Evolutionary conservation across 495 filamentous ascomycete genomes (phyloP).

Genomic region (Aspergillus mulundensis): DNA sequence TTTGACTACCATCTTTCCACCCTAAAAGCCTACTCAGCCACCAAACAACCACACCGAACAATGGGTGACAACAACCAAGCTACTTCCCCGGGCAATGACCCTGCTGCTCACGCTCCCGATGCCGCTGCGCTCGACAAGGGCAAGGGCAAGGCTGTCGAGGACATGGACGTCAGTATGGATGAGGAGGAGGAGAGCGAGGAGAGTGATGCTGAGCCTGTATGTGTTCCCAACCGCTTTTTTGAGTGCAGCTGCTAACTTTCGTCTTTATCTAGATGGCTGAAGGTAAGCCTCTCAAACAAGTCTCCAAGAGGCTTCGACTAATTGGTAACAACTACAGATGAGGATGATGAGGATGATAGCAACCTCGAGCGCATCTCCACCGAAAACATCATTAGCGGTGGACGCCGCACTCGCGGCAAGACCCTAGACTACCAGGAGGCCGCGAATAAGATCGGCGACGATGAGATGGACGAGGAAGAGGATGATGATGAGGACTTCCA

Average conservation of each 20-base stretch:
- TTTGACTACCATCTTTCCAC: neutral
- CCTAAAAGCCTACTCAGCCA: neutral
- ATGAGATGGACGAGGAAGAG: conserved; percentile 50
- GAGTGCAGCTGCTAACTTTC: neutral
- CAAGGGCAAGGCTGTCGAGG: conserved; percentile 61
- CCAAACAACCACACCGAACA: conserved; percentile 14
- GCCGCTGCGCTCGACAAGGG: conserved; percentile 41
- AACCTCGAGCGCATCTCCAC: conserved; percentile 87
- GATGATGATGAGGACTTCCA: conserved; percentile 68
- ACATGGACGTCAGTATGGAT: conserved; percentile 59
- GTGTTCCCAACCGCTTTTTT: conserved; percentile 14
- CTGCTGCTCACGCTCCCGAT: conserved; percentile 32
- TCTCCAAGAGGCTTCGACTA: conserved; percentile 1
- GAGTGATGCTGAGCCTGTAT: conserved; percentile 61
- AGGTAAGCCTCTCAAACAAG: conserved; percentile 11
- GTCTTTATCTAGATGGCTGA: conserved; percentile 31
- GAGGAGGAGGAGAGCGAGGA: conserved; percentile 64
- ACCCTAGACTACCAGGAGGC: conserved; percentile 79
- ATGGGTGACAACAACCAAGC: conserved; percentile 38
- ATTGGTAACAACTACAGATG: conserved; percentile 30
- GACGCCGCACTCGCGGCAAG: conserved; percentile 82
- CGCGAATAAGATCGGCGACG: conserved; percentile 53
- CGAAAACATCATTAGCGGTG: conserved; percentile 74
- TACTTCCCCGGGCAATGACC: conserved; percentile 28
- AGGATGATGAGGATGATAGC: conserved; percentile 67